Base-by-base conservation (phyloP, 164 flowering plant genomes). In the Magnolia sinica region DNA sequence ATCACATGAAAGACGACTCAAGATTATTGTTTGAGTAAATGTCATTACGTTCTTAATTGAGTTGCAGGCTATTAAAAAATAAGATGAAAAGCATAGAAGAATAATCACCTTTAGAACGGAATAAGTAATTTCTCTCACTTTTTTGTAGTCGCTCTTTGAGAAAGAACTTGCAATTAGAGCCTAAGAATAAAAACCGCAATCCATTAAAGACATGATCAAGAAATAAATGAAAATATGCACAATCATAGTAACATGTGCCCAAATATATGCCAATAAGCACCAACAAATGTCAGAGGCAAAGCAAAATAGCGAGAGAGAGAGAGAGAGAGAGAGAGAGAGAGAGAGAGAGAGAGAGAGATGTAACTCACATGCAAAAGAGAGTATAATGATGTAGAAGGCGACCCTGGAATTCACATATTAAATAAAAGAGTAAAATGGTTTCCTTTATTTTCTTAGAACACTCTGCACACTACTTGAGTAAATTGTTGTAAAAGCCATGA, bases 111-210 rank as follows among this genome's bases (percentile, higher is more conserved):
- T 94, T 45, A 96, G 78, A 8, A 89, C 89, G 76, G 83, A 89
- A 68, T 79, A 74, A 7, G 95, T 82, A 49, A 91, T 73, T 74
- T 92, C 91, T 79, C 78, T 91, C 73, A 89, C 96, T 51, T 83
- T 83, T 45, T 68, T 81, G 85, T 89, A 90, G 78, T 96, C 92
- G 70, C 87, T 85, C 85, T 87, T 86, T 31, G 99, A 89, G 66
- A 85, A 72, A 79, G 86, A 89, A 78, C 91, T 88, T 22, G 99
- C 97, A 83, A 92, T 83, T 79, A 96, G 66, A 71, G 99, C 94
- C 98, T 96, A 78, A 73, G 76, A 68, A 80, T 23, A n/a, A 11
- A 68, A 14, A 19, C 5, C 29, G 31, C 7, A 31, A 68, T 5
- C 50, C 18, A 24, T 68, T 68, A 31, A 68, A 18, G 45, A 31